Evolutionary conservation across 2,329 filamentous ascomycete genomes (phyloP), one percentile per base, ranked within the genome.

Genomic region (Conoideocrella luteorostrata): DNA sequence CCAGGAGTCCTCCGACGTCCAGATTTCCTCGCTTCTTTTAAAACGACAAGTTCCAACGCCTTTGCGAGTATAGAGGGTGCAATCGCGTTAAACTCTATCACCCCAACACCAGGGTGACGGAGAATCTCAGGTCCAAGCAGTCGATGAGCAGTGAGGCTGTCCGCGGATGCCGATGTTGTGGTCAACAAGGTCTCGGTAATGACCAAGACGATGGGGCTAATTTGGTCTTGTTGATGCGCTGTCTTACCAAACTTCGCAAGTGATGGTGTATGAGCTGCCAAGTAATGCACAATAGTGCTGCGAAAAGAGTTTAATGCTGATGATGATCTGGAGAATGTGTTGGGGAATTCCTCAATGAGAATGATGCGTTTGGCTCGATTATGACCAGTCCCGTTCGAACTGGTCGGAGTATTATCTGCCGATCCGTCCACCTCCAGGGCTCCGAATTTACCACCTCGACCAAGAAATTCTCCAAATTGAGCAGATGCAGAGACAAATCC

Each of bases 381-480:
- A 22, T 52, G 47, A 21, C 41, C 47, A 6, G 41, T 17, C 23
- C 38, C 38, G 6, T 54, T 53, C 9, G 55, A 50, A 22, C 41
- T 56, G 43, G 33, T 49, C 4, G 56, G 48, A 2, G 52, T 44
- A 55, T 60, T 52, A 55, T 52, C 58, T 57, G 57, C 18, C 33
- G 52, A 47, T 10, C 45, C 50, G 33, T 66, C 63, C 33, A 59
- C 62, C 46, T 84, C 75, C 35, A 95, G 72, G 43, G 83, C 84
- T 13, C 83, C 79, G 63, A 93, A 95, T 50, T 83, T 86, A 45
- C 88, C 84, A 43, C 88, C 84, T 44, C 89, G 78, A 10, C 80
- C 83, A 47, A 98, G 71, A 53, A 97, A 98, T 49, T 97, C 91
- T 53, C 95, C 88, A 57, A 98, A 98, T 52, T 94, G 86, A 6